Base-by-base conservation (phyloP, 371 early-diverging fungal species). In the Chytridiales sp. region DNA sequence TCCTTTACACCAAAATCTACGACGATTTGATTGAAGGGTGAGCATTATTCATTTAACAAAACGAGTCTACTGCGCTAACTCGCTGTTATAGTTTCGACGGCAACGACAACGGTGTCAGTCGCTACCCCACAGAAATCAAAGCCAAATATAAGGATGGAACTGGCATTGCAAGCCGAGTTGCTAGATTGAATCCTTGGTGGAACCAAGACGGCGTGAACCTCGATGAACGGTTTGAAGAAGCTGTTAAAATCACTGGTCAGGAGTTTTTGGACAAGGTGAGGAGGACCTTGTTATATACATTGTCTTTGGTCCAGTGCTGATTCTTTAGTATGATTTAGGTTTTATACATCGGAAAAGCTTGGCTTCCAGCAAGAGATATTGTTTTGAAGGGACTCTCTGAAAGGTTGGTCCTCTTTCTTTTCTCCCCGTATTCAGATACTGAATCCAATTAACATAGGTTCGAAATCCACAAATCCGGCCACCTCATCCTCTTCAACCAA, bases 91-190 rank as follows among this genome's bases (percentile, higher is more conserved):
- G 30, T 39, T 67, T 67, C 47, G 76, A 76, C 48, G 88, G 77
- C n/a, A 84, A 87, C 43, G 98, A 97, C 75, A 97, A 97, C 49
- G 98, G 98, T 35, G 87, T 96, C 43, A 76, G 82, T 31, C 87
- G 84, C 55, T 95, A 92, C 64, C 93, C 94, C 15, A 68, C 75
- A 26, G 87, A 86, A 35, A 59, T 92, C 24, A 79, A 85, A 41
- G 88, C 93, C 9, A 77, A 79, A 47, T 97, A 92, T 82, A 81
- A 82, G 44, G 94, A 92, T 58, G 73, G 78, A 34, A 95, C 96
- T 2, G 81, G 80, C n/a, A 73, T 95, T 34, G 78, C 89, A 9
- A 64, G 84, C 17, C 83, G 92, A 24, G 93, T 97, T 22, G 82
- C 80, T 1, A 76, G 81, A n/a, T 79, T 94, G 67, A 95, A 95